These are phyloP conservation scores for Pythium phragmitis DNA, from an alignment of 352 stramenopile species.

Conservation along the genomic window DNA sequence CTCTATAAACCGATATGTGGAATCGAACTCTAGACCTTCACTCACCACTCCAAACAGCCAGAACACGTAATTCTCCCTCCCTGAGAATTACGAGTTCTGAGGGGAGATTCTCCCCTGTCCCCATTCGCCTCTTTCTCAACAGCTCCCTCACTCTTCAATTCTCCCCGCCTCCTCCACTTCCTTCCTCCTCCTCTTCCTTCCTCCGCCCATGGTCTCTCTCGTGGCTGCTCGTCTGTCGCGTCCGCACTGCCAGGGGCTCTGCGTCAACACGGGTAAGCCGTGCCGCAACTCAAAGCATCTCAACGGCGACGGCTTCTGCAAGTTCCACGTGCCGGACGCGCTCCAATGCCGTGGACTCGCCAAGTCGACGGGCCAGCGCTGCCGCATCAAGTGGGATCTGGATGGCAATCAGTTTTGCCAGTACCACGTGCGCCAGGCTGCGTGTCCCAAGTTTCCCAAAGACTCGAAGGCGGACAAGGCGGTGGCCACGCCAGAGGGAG, in stretches of 20 bases:
- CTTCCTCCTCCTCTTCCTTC: not conserved
- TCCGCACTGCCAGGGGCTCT: conserved; percentile 4
- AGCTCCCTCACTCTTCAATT: not conserved
- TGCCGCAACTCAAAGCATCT: conserved; percentile 28
- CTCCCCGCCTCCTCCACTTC: not conserved
- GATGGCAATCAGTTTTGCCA: conserved; percentile 21
- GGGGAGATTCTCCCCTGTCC: not conserved
- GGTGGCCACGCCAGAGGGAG: not conserved
- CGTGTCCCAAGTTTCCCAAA: not conserved
- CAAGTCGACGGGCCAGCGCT: conserved; percentile 26
- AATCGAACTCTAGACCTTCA: too few relatives aligned
- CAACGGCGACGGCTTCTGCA: conserved; percentile 26
- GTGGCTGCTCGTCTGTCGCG: not conserved
- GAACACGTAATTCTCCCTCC: not conserved
- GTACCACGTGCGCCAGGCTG: conserved; percentile 20
- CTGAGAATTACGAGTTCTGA: not conserved
- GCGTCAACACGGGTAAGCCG: conserved; percentile 3
- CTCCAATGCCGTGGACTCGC: conserved; percentile 28
- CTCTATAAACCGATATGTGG: too few relatives aligned
- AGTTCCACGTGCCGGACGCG: conserved; percentile 27
- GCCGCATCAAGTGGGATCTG: conserved; percentile 29
- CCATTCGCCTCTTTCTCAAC: not conserved
- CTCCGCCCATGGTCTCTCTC: conserved; percentile 4
- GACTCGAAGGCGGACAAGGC: not conserved
- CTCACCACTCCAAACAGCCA: too few relatives aligned